A percentile compares a stretch with the other conserved stretches of the same genome.
These are phyloP conservation scores for Coemansia sp. DNA, from an alignment of 192 early-diverging fungal genomes.

Conservation along the genomic window DNA sequence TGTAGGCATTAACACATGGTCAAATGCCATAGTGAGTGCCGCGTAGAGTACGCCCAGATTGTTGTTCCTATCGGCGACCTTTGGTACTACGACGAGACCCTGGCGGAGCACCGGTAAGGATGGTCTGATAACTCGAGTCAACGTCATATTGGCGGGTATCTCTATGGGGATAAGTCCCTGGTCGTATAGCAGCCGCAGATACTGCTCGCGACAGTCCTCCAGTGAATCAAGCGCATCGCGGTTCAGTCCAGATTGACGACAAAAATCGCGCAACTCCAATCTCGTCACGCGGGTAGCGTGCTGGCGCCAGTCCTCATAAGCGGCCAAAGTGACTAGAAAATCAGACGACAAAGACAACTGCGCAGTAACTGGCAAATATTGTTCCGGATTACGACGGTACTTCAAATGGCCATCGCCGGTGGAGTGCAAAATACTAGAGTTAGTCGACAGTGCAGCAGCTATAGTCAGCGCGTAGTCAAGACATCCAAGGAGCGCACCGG, in stretches of 20 bases:
- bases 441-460: constrained; percentile 57
- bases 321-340: constrained; percentile 16
- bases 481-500: constrained; percentile 74
- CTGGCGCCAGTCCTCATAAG: constrained; percentile 28
- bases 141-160: background rate
- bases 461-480: constrained; percentile 79
- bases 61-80: constrained; percentile 6
- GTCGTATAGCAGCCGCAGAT: constrained; percentile 17
- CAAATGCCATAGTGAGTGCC: constrained; percentile 20
- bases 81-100: constrained; percentile 19
- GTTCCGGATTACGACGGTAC: constrained; percentile 1
- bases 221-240: constrained; percentile 25
- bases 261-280: background rate
- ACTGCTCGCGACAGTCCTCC: constrained; percentile 40
- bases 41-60: constrained; percentile 25
- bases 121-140: background rate
- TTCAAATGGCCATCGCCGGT: background rate
- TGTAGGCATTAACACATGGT: constrained; percentile 28
- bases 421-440: constrained; percentile 13
- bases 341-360: constrained; percentile 14
- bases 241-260: constrained; percentile 9
- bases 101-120: background rate
- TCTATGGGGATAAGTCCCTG: constrained; percentile 9
- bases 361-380: constrained; percentile 1
- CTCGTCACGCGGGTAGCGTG: background rate